Conservation (phyloP, 805 yeast genomes). For the Candida chilensis region DNA sequence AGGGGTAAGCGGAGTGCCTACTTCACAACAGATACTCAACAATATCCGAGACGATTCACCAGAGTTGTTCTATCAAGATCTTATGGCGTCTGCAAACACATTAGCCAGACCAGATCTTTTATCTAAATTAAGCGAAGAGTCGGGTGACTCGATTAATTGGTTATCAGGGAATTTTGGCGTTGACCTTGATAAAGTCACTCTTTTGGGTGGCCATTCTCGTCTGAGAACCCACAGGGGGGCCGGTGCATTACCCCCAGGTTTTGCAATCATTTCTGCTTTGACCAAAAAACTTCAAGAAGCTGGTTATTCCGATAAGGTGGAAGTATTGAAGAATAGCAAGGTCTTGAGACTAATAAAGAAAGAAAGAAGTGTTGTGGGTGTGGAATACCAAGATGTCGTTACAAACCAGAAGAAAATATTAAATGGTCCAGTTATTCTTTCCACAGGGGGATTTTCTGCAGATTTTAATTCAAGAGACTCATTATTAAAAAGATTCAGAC, state of each 20-base stretch:
- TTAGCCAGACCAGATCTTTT: conserved; percentile 15
- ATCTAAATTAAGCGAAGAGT: conserved; percentile 12
- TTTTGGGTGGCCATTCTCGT: conserved; percentile 28
- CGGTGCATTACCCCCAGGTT: conserved; percentile 48
- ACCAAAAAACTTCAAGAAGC: conserved; percentile 21
- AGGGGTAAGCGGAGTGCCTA: conserved; percentile 42
- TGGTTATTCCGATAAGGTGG: conserved; percentile 17
- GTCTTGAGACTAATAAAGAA: conserved; percentile 19
- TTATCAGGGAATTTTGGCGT: conserved; percentile 13
- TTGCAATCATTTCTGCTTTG: conserved; percentile 41
- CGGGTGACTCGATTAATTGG: conserved; percentile 23
- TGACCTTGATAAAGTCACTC: conserved; percentile 19
- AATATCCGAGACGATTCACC: conserved; percentile 13
- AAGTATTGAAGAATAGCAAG: conserved; percentile 27
- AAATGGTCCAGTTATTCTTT: conserved; percentile 31
- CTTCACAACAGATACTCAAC: conserved; percentile 12
- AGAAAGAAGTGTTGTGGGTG: conserved; percentile 23
- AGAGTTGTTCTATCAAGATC: conserved; percentile 16
- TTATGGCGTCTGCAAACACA: conserved; percentile 22
- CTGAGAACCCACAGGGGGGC: conserved; percentile 30
- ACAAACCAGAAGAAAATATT: conserved; percentile 6
- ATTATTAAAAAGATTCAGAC: conserved; percentile 30
- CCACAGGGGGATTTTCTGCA: conserved; percentile 53
- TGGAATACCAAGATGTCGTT: conserved; percentile 22
- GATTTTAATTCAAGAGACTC: conserved; percentile 23